phyloP scores from a whole-genome alignment of 1,284 basidiomycete species.

The Irpex sp. region DNA sequence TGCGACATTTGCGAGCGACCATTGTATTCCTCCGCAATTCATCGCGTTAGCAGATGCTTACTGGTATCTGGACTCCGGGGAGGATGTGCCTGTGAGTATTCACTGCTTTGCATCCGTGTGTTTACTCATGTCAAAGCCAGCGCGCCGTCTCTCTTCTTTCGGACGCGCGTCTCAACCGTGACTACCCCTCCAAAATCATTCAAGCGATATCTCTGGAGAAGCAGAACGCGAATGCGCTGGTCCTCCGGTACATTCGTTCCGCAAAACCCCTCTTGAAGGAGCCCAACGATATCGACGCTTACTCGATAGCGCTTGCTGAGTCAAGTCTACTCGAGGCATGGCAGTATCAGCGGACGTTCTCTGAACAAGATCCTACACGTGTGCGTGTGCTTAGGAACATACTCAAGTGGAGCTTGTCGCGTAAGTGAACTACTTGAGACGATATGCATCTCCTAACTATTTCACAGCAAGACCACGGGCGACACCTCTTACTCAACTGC shows the following conservation, averaged over 20 bases:
- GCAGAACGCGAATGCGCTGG: slow-evolving; percentile 46
- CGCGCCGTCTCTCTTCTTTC: slow-evolving; percentile 66
- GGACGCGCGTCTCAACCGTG: slow-evolving; percentile 68
- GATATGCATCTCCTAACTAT: slow-evolving; percentile 6
- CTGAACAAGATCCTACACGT: slow-evolving; percentile 49
- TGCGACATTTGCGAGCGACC: slow-evolving; percentile 46
- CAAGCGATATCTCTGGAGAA: slow-evolving; percentile 54
- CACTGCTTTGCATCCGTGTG: not conserved
- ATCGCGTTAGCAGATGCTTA: slow-evolving; percentile 71
- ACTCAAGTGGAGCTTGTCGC: slow-evolving; percentile 64
- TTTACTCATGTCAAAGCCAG: slow-evolving; percentile 29
- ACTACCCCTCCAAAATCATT: slow-evolving; percentile 73
- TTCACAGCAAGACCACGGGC: slow-evolving; percentile 54
- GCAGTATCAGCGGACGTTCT: slow-evolving; percentile 67
- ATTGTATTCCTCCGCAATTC: slow-evolving; percentile 71
- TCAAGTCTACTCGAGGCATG: slow-evolving; percentile 65
- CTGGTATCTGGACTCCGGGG: slow-evolving; percentile 73
- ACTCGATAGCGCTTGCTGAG: slow-evolving; percentile 62
- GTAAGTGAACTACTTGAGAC: slow-evolving; percentile 40
- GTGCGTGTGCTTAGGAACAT: slow-evolving; percentile 54
- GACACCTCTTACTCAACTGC: slow-evolving; percentile 51
- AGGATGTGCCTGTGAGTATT: slow-evolving; percentile 51
- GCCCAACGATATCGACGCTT: slow-evolving; percentile 64
- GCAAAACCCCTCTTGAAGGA: slow-evolving; percentile 65
- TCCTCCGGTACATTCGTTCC: slow-evolving; percentile 66